Evolutionary conservation across 164 flowering plant genomes (phyloP), one percentile per base, ranked within the genome.

Genomic region (Buxus sempervirens): DNA sequence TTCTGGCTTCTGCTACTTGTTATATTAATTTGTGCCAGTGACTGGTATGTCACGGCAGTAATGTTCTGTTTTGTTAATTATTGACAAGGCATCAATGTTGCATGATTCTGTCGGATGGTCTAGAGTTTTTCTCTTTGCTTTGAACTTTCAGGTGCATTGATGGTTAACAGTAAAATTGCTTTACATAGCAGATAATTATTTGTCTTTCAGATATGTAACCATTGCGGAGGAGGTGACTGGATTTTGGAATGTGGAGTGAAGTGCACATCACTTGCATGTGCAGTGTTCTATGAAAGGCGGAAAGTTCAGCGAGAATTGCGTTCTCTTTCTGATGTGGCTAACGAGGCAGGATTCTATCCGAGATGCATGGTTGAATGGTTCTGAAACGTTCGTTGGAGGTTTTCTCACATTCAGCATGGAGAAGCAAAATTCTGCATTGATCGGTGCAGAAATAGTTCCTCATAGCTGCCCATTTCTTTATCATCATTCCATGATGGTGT

Each of bases 211-310:
- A 89, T 95, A 75, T 95, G 99, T 67, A 76, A 83, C 61, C 89
- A 90, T 69, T 95, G 99, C 69, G 98, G 98, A 60, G 98, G 98
- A 23, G 96, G 91, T 9, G 97, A 90, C 70, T 83, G 93, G 95
- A 27, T 85, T 32, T 36, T 85, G 22, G 96, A 92, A 71, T 81
- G 86, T 68, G 97, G 97, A 13, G 82, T 92, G 55, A 92, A 92
- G 76, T 92, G 99, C 80, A 86, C 77, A 18, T 90, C 96, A 9
- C 88, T 95, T 22, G 90, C 97, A n/a, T 90, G 99, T 75, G 69
- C 90, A 0, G 86, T 95, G 65, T 95, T 89, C 76, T 92, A 82
- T 38, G 95, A 92, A 77, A 85, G 98, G 69, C 79, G 85, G 10
- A 92, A 95, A 77, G 88, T 88, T 54, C 96, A 90, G 85, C 90